Conservation (phyloP, 139 green algal species). For the Raphidocelis subcapitata region DNA sequence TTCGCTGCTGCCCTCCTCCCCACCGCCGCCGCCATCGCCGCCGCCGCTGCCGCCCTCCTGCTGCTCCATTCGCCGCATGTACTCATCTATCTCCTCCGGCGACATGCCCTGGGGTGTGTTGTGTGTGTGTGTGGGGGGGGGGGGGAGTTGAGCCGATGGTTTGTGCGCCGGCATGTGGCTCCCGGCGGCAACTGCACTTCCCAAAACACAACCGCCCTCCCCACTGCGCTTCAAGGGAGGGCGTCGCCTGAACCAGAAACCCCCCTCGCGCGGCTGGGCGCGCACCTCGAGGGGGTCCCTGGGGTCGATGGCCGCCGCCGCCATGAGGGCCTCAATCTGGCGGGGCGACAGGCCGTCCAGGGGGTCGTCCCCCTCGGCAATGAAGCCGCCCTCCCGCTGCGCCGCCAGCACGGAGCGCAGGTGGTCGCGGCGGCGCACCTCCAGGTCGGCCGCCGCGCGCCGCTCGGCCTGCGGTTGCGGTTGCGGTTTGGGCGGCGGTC, state of each 20-base stretch:
- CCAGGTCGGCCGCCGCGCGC: slow-evolving; percentile 24
- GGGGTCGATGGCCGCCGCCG: slow-evolving; percentile 30
- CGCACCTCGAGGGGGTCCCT: slow-evolving; percentile 74
- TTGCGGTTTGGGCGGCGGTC: too few relatives aligned
- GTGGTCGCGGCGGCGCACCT: slow-evolving; percentile 20
- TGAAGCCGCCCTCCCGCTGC: not conserved
- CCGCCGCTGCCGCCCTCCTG: not conserved
- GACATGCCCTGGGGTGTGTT: slow-evolving; percentile 70
- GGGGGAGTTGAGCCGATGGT: too few relatives aligned
- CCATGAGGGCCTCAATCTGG: slow-evolving; percentile 48
- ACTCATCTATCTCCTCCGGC: slow-evolving; percentile 79
- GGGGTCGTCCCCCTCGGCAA: slow-evolving; percentile 44
- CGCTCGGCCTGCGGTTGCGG: slow-evolving; percentile 13
- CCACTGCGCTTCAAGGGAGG: too few relatives aligned
- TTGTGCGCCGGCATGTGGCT: too few relatives aligned
- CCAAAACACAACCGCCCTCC: too few relatives aligned
- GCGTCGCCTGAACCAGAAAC: too few relatives aligned
- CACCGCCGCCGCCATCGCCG: too few relatives aligned
- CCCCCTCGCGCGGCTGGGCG: too few relatives aligned
- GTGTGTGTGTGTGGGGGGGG: too few relatives aligned
- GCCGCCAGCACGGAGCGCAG: slow-evolving; percentile 11
- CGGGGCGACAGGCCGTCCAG: slow-evolving; percentile 70
- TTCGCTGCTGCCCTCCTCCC: too few relatives aligned
- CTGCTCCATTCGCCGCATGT: slow-evolving; percentile 21
- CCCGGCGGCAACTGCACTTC: too few relatives aligned